Percentiles rank a stretch among this genome's conserved stretches.
phyloP scores from a whole-genome alignment of 75 land plant species.

The Cunninghamia lanceolata region DNA sequence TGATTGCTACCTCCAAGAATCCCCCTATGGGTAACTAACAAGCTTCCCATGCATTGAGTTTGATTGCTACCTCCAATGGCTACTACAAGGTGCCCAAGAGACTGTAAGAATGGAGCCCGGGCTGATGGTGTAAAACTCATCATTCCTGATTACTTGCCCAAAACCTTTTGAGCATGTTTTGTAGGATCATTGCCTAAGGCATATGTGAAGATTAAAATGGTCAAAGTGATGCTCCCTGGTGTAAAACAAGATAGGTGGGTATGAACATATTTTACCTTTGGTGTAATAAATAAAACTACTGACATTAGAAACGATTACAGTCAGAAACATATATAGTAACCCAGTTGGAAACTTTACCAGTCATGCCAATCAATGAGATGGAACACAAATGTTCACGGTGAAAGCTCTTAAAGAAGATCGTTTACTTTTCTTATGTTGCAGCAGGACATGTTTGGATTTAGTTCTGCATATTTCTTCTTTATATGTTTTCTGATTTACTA shows the following conservation, averaged over 20 bases:
- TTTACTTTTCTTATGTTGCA: background rate
- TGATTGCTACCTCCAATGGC: background rate
- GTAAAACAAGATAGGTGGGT: background rate
- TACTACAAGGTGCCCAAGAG: background rate
- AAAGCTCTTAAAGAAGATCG: background rate
- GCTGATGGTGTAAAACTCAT: background rate
- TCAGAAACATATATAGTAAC: background rate
- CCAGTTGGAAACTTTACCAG: background rate
- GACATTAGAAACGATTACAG: background rate
- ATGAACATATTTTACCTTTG: background rate
- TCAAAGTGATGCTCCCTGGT: background rate
- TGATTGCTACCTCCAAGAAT: too few species aligned
- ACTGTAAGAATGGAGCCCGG: background rate
- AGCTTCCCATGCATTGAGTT: too few species aligned
- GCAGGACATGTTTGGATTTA: background rate
- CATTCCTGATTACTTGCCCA: background rate
- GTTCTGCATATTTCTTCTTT: background rate
- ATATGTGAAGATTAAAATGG: background rate
- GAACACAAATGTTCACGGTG: background rate
- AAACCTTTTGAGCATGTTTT: background rate
- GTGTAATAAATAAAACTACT: background rate
- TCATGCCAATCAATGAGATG: background rate
- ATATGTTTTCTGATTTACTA: background rate
- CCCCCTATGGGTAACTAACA: too few species aligned
- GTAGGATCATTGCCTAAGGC: background rate